A percentile compares a stretch with the other conserved stretches of the same genome.
phyloP scores from a whole-genome alignment of 768 basidiomycete genomes.

The Lentinula guzmanii region DNA sequence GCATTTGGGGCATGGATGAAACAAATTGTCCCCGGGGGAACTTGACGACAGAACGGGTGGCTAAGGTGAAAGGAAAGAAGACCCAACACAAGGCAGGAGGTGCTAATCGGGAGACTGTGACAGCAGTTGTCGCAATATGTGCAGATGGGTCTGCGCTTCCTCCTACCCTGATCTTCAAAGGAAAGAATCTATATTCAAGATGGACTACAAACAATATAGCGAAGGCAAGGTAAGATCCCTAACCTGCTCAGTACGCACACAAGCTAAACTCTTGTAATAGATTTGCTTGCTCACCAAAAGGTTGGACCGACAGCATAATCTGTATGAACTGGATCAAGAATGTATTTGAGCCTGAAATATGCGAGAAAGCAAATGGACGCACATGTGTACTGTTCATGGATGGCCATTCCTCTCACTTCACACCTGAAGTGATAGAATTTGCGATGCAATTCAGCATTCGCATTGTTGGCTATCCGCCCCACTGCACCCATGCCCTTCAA shows the following conservation, averaged over 20 bases:
- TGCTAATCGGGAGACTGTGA: slow-evolving; percentile 27
- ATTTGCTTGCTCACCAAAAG: slow-evolving; percentile 20
- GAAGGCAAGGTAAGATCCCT: slow-evolving; percentile 22
- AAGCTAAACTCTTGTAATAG: slow-evolving; percentile 10
- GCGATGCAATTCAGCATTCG: slow-evolving; percentile 27
- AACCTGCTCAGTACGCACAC: neutral
- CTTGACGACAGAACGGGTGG: slow-evolving; percentile 20
- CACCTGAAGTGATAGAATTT: slow-evolving; percentile 25
- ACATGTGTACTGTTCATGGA: slow-evolving; percentile 29
- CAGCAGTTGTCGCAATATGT: slow-evolving; percentile 32
- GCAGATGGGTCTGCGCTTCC: slow-evolving; percentile 26
- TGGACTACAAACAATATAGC: slow-evolving; percentile 31
- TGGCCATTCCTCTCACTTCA: slow-evolving; percentile 37
- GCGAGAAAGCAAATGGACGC: slow-evolving; percentile 25
- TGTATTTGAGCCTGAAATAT: slow-evolving; percentile 26
- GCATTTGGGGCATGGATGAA: slow-evolving; percentile 34
- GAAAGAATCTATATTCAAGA: slow-evolving; percentile 20
- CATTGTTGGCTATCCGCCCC: slow-evolving; percentile 31
- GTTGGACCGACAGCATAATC: slow-evolving; percentile 24
- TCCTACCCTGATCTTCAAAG: slow-evolving; percentile 34
- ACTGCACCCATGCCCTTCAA: slow-evolving; percentile 35
- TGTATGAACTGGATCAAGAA: slow-evolving; percentile 18
- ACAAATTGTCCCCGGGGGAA: slow-evolving; percentile 23
- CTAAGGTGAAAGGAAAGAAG: slow-evolving; percentile 19
- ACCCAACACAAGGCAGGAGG: slow-evolving; percentile 25